Evolutionary conservation across 2,329 filamentous ascomycete species (phyloP).

Genomic region (Seiridium cupressi): DNA sequence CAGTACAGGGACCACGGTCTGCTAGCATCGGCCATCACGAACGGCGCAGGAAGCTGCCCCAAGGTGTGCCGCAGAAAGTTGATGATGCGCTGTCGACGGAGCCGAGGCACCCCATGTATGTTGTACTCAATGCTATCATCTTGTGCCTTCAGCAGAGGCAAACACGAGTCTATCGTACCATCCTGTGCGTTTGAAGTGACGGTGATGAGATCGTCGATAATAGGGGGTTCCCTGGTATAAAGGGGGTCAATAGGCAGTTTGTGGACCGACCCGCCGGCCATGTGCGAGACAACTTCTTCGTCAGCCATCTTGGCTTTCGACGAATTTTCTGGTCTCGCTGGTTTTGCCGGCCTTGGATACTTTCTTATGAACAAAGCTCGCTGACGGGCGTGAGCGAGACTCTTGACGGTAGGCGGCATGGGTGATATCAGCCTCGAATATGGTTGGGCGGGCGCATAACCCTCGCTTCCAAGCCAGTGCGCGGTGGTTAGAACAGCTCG

Average conservation of each 20-base stretch:
- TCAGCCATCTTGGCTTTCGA: constrained; percentile 8
- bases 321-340: not conserved
- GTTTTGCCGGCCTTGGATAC: constrained; percentile 12
- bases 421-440: not conserved
- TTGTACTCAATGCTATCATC: constrained; percentile 58
- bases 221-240: constrained; percentile 56
- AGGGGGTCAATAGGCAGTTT: constrained; percentile 30
- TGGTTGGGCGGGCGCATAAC: not conserved
- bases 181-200: constrained; percentile 68
- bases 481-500: not conserved
- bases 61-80: constrained; percentile 61
- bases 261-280: constrained; percentile 11
- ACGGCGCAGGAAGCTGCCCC: constrained; percentile 64
- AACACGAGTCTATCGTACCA: constrained; percentile 64
- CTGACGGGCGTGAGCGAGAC: constrained; percentile 3
- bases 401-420: constrained; percentile 2
- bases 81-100: constrained; percentile 64
- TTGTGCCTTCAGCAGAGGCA: constrained; percentile 64
- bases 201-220: constrained; percentile 67
- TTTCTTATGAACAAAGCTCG: constrained; percentile 17
- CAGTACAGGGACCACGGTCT: constrained; percentile 95
- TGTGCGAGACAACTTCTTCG: constrained; percentile 14
- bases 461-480: not conserved
- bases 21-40: constrained; percentile 77
- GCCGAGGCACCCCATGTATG: constrained; percentile 67